These are phyloP conservation scores for Westerdykella ornata DNA, from an alignment of 2,329 filamentous ascomycete genomes.

Conservation along the genomic window DNA sequence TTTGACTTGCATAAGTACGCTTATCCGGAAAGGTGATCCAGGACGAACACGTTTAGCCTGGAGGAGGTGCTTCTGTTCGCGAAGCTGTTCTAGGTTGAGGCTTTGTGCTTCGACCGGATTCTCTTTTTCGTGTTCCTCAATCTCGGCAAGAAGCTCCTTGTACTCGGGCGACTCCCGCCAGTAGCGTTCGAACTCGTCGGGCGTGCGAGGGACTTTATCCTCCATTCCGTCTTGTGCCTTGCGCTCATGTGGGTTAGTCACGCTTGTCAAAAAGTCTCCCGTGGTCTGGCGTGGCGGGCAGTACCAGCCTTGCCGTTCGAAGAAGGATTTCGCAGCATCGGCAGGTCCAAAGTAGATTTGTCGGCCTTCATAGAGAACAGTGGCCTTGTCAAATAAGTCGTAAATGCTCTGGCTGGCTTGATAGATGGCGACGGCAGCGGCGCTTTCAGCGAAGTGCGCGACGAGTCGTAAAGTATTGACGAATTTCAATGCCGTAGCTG, in stretches of 20 bases:
- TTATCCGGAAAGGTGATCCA: slow-evolving; percentile 54
- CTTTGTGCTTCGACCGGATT: slow-evolving; percentile 41
- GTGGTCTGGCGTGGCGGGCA: slow-evolving; percentile 63
- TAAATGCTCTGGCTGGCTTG: slow-evolving; percentile 48
- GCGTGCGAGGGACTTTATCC: slow-evolving; percentile 42
- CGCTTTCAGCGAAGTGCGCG: slow-evolving; percentile 45
- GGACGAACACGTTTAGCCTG: slow-evolving; percentile 51
- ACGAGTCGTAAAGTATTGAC: slow-evolving; percentile 47
- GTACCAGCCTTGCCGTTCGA: slow-evolving; percentile 61
- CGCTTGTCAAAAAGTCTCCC: slow-evolving; percentile 68
- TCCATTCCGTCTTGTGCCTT: slow-evolving; percentile 39
- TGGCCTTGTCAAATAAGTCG: slow-evolving; percentile 64
- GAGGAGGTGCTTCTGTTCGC: slow-evolving; percentile 44
- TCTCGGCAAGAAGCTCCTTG: slow-evolving; percentile 41
- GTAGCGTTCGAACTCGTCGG: slow-evolving; percentile 43
- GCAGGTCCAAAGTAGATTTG: slow-evolving; percentile 70
- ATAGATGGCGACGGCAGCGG: slow-evolving; percentile 55
- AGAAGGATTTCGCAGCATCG: slow-evolving; percentile 55
- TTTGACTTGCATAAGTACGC: slow-evolving; percentile 42
- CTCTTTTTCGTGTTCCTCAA: slow-evolving; percentile 46
- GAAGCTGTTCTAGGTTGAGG: slow-evolving; percentile 22
- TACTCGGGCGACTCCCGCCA: slow-evolving; percentile 51
- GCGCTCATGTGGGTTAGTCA: slow-evolving; percentile 50
- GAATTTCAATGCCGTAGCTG: slow-evolving; percentile 53
- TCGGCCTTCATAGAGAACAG: slow-evolving; percentile 68